Evolutionary conservation across 164 flowering plant species (phyloP).

Genomic region (Umbilicus rupestris): DNA sequence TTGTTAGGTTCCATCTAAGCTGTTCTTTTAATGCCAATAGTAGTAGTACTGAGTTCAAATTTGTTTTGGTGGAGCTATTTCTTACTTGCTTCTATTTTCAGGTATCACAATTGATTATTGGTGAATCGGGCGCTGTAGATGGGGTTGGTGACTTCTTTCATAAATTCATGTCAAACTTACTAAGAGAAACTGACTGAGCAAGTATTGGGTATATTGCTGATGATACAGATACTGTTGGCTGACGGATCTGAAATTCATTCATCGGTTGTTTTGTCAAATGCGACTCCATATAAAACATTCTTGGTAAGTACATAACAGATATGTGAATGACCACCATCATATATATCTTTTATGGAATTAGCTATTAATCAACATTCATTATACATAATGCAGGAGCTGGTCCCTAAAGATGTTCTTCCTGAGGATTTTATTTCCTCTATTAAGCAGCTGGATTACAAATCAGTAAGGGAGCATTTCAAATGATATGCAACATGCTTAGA

Average conservation of each 20-base stretch:
- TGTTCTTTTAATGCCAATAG: background rate
- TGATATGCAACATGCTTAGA: background rate
- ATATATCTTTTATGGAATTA: constrained; percentile 1
- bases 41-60: background rate
- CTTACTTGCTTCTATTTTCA: constrained; percentile 9
- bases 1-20: background rate
- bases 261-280: constrained; percentile 80
- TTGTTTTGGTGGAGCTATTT: background rate
- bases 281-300: constrained; percentile 84
- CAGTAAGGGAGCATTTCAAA: constrained; percentile 50
- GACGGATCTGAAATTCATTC: constrained; percentile 66
- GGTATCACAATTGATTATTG: constrained; percentile 58
- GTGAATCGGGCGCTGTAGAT: constrained; percentile 45
- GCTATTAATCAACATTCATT: background rate
- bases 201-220: constrained; percentile 12
- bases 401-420: constrained; percentile 64
- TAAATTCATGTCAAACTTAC: background rate
- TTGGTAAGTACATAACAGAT: constrained; percentile 34
- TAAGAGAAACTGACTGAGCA: background rate
- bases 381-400: constrained; percentile 51
- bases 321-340: background rate
- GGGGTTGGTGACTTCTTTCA: constrained; percentile 47
- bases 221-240: constrained; percentile 56
- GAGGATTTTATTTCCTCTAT: constrained; percentile 54
- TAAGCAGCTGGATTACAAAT: constrained; percentile 69